A percentile compares a stretch with the other conserved stretches of the same genome.
Evolutionary conservation across 1,139 yeast species (phyloP).

Genomic region (Spencermartinsiella ligniputridi): DNA sequence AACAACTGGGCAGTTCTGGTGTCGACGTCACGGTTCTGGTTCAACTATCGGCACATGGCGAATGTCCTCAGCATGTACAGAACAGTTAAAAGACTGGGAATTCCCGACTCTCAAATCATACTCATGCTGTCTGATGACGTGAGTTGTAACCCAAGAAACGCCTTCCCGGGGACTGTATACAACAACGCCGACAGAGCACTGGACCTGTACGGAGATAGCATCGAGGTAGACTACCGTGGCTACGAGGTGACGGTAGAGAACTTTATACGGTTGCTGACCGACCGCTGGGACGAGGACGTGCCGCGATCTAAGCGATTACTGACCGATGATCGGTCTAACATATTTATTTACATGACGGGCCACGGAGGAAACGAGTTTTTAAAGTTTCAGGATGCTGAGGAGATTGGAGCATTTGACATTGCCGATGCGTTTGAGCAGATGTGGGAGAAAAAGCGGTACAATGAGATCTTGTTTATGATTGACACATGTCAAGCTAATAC

Average conservation of each 20-base stretch:
- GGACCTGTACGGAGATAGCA: constrained; percentile 88
- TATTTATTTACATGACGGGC: constrained; percentile 93
- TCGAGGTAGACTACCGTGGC: constrained; percentile 95
- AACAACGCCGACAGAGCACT: constrained; percentile 92
- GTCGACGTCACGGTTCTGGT: constrained; percentile 96
- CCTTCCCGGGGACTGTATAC: constrained; percentile 94
- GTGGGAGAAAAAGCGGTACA: constrained; percentile 92
- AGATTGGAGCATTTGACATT: constrained; percentile 88
- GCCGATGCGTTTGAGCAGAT: constrained; percentile 98
- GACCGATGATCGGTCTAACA: constrained; percentile 91
- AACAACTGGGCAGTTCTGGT: constrained; percentile 69
- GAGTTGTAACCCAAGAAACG: constrained; percentile 93
- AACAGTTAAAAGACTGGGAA: constrained; percentile 91
- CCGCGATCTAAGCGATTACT: constrained; percentile 86
- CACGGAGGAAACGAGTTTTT: constrained; percentile 98
- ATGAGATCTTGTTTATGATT: constrained; percentile 93
- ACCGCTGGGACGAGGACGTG: constrained; percentile 91
- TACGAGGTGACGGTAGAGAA: constrained; percentile 98
- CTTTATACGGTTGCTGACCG: constrained; percentile 82
- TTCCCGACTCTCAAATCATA: constrained; percentile 96
- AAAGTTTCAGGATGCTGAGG: constrained; percentile 98
- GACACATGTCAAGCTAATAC: constrained; percentile 99
- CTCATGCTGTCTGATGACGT: constrained; percentile 95
- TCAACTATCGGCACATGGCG: constrained; percentile 96
- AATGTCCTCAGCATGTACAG: constrained; percentile 91